These are phyloP conservation scores for Endogone sp. DNA, from an alignment of 192 early-diverging fungal genomes.

Conservation along the genomic window DNA sequence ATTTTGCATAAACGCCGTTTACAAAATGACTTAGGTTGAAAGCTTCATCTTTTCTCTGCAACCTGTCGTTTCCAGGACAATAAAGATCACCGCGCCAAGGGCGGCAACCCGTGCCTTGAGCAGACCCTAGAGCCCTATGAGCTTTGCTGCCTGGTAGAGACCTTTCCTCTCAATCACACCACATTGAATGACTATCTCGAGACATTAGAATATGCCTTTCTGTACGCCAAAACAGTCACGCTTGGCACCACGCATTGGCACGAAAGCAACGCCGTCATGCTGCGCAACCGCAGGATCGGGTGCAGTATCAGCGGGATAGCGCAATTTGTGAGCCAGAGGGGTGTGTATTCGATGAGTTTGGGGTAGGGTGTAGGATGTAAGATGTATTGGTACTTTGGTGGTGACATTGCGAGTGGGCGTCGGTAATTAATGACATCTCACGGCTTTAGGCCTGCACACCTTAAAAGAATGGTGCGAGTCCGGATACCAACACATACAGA, in stretches of 20 bases:
- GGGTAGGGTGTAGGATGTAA: neutral
- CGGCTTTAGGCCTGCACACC: no score
- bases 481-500: slow-evolving; percentile 25
- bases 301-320: slow-evolving; percentile 40
- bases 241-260: slow-evolving; percentile 41
- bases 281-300: slow-evolving; percentile 45
- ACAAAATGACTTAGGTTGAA: no score
- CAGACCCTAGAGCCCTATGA: slow-evolving; percentile 43
- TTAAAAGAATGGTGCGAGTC: slow-evolving; percentile 30
- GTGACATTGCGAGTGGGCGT: no score
- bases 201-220: slow-evolving; percentile 37
- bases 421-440: neutral
- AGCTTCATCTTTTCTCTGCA: neutral
- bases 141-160: slow-evolving; percentile 44
- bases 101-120: slow-evolving; percentile 46
- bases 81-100: slow-evolving; percentile 29
- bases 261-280: slow-evolving; percentile 38
- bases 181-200: slow-evolving; percentile 35
- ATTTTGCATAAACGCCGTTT: no score
- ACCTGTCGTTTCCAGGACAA: no score
- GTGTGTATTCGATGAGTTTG: slow-evolving; percentile 16
- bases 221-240: slow-evolving; percentile 48
- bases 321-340: slow-evolving; percentile 36
- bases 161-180: slow-evolving; percentile 34
- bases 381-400: neutral